Percentiles rank a stretch among this genome's conserved stretches.
These are phyloP conservation scores for Heliophila coronopifolia DNA, from an alignment of 441 rosid species.

Conservation along the genomic window DNA sequence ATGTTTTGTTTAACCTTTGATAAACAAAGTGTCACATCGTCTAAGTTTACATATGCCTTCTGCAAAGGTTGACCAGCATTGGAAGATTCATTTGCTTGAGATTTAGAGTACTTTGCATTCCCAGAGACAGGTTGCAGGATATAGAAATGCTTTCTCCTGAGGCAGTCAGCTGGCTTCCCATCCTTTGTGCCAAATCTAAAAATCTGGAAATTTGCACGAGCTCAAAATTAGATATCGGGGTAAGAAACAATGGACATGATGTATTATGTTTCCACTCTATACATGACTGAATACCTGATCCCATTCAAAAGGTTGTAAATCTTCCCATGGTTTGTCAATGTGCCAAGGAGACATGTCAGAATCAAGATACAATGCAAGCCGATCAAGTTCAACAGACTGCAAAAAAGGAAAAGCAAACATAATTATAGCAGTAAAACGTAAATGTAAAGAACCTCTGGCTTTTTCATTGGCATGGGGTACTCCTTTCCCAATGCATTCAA, in stretches of 20 bases:
- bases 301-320: slow-evolving; percentile 90
- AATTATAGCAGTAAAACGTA: slow-evolving; percentile 10
- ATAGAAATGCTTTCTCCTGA: slow-evolving; percentile 59
- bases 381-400: slow-evolving; percentile 91
- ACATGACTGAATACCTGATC: slow-evolving; percentile 55
- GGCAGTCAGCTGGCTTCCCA: slow-evolving; percentile 68
- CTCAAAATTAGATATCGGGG: slow-evolving; percentile 1
- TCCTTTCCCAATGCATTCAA: slow-evolving; percentile 15
- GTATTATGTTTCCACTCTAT: slow-evolving; percentile 2
- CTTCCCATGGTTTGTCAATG: slow-evolving; percentile 78
- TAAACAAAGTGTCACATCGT: slow-evolving; percentile 91
- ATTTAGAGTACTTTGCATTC: slow-evolving; percentile 71
- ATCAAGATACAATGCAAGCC: slow-evolving; percentile 91
- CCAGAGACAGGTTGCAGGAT: slow-evolving; percentile 94
- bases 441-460: slow-evolving; percentile 4
- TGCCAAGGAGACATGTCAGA: slow-evolving; percentile 89
- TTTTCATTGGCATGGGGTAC: slow-evolving; percentile 17
- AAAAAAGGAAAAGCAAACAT: slow-evolving; percentile 20
- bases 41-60: slow-evolving; percentile 82
- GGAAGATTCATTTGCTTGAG: slow-evolving; percentile 41
- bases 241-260: slow-evolving; percentile 5
- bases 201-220: slow-evolving; percentile 43
- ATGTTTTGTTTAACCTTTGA: slow-evolving; percentile 58
- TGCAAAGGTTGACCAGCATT: slow-evolving; percentile 54
- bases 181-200: slow-evolving; percentile 80